phyloP scores from a whole-genome alignment of 2,329 filamentous ascomycete genomes.

The Juglanconis sp. region DNA sequence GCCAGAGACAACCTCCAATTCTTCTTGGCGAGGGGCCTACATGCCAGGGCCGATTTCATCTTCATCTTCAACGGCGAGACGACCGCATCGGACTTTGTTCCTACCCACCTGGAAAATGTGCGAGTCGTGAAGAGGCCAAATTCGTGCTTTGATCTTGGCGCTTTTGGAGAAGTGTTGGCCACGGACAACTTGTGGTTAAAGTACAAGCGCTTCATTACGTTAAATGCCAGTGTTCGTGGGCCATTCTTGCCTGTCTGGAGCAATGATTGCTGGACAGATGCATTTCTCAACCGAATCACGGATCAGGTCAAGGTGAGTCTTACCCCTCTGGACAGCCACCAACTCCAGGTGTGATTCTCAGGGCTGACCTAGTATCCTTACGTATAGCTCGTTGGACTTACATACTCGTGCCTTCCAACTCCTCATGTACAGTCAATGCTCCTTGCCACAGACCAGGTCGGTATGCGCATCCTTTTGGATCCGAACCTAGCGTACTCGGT shows the following conservation, averaged over 20 bases:
- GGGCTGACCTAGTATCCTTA: conserved; percentile 27
- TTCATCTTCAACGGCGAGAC: conserved; percentile 34
- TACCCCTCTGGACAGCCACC: background rate
- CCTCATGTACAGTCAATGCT: conserved; percentile 33
- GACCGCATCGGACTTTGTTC: conserved; percentile 17
- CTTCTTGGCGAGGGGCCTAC: conserved; percentile 31
- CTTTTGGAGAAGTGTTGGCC: conserved; percentile 28
- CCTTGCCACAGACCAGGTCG: conserved; percentile 30
- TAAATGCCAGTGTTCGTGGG: conserved; percentile 29
- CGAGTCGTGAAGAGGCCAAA: conserved; percentile 25
- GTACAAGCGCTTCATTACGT: conserved; percentile 31
- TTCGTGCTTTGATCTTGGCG: conserved; percentile 30
- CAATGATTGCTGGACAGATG: conserved; percentile 31
- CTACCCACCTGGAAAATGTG: conserved; percentile 26
- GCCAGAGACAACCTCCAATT: conserved; percentile 29
- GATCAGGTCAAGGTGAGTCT: conserved; percentile 27
- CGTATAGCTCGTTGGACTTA: conserved; percentile 32
- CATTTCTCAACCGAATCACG: conserved; percentile 26
- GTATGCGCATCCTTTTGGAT: conserved; percentile 30
- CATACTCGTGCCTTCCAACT: conserved; percentile 28
- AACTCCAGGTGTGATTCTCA: background rate
- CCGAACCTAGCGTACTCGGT: conserved; percentile 20
- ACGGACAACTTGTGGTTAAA: conserved; percentile 27
- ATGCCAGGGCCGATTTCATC: conserved; percentile 32
- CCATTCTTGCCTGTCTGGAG: conserved; percentile 32